Base-by-base conservation (phyloP, 768 basidiomycete genomes). In the Hygrophoropsis aurantiaca region DNA sequence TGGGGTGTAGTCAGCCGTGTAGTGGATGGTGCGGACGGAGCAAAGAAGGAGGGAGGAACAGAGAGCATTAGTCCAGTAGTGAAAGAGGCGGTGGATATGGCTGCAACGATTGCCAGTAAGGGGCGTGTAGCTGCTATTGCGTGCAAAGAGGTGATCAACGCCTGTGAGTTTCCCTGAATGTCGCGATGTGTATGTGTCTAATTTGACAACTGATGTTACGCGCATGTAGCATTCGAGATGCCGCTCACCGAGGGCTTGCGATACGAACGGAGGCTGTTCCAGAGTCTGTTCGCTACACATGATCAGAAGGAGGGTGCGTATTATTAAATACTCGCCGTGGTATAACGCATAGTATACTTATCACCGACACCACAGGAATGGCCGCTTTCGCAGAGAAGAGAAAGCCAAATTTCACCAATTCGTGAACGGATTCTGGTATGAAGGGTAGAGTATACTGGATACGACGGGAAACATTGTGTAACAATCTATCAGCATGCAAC, bases 121-220 rank as follows among this genome's bases (percentile, higher is more conserved):
- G 84, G 93, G 21, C 80, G 78, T 50, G 68, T 98, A 43, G 85
- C 90, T 19, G 85, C 90, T 13, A 82, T 87, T 64, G 92, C 93
- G 24, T 84, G 74, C 26, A 98, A 99, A 71, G 95, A 98, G 68
- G 90, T 88, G 3, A 90, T 98, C 55, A 95, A 97, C 65, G 87
- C 84, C 37, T 84, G 89, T 90, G 51, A 21, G 70, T 62, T 26
- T 23, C 8, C 3, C 20, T 11, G 36, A 19, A 36, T 48, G 27
- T 16, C 42, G 19, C 41, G 23, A 32, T 32, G 18, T 36, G 19
- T 19, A 25, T n/a, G 24, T 15, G 15, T 18, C 16, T 38, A 26
- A 11, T 26, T 10, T 52, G 27, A 26, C 13, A 27, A 34, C n/a
- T 15, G 50, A 10, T n/a, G 27, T 30, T 13, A 30, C 27, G 27